Conservation (phyloP, 306 rosid genomes). For the Corylus americana region DNA sequence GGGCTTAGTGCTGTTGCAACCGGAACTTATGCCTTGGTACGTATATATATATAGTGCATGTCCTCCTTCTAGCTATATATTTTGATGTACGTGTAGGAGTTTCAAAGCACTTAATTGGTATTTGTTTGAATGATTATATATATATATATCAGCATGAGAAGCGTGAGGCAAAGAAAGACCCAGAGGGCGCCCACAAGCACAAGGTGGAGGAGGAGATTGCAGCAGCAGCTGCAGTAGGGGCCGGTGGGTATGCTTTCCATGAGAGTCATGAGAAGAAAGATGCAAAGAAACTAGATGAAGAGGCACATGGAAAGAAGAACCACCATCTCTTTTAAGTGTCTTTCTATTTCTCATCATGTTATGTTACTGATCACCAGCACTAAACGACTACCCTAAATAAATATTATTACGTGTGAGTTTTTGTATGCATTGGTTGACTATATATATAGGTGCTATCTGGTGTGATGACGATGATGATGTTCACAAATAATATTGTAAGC, state of each 20-base stretch:
- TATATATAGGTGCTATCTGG: too few species aligned
- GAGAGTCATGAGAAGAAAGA: constrained; percentile 60
- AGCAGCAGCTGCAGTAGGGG: constrained; percentile 41
- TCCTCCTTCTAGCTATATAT: not conserved
- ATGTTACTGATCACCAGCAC: not conserved
- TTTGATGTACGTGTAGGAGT: too few species aligned
- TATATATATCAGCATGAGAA: constrained; percentile 42
- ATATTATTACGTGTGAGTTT: not conserved
- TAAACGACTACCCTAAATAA: not conserved
- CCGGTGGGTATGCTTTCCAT: constrained; percentile 53
- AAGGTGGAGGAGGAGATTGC: constrained; percentile 57
- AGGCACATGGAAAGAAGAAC: constrained; percentile 31
- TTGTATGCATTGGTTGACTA: too few species aligned
- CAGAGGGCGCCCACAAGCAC: constrained; percentile 53
- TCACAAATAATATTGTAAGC: too few species aligned
- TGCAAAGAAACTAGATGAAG: constrained; percentile 28
- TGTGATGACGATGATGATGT: too few species aligned
- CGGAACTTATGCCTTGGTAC: constrained; percentile 43
- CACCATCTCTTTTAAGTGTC: constrained; percentile 30
- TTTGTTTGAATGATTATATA: not conserved
- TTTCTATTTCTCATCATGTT: not conserved
- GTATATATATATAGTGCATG: not conserved
- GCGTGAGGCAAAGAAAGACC: constrained; percentile 44
- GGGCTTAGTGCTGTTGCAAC: constrained; percentile 34
- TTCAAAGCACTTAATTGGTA: too few species aligned